Percentiles rank a stretch among this genome's conserved stretches.
phyloP scores from a whole-genome alignment of 768 basidiomycete species.

The Cystofilobasidium ferigula region DNA sequence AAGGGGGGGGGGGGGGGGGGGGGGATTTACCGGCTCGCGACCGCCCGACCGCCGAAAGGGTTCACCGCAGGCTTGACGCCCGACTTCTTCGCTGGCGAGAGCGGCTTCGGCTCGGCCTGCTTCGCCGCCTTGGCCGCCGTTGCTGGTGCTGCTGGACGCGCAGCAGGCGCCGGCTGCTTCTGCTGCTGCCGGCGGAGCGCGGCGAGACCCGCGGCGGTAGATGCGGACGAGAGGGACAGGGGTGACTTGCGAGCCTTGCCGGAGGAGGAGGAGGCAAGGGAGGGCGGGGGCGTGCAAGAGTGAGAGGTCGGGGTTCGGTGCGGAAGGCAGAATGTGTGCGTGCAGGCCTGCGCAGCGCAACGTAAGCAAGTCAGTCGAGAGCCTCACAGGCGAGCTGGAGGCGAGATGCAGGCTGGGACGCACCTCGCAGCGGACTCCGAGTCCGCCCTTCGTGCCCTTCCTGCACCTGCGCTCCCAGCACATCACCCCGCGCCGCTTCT shows the following conservation, averaged over 20 bases:
- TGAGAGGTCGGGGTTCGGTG: not conserved
- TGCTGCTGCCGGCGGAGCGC: not conserved
- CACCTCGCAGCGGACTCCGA: not conserved
- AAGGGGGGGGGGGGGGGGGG: not conserved
- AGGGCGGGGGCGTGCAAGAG: not conserved
- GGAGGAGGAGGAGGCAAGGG: not conserved
- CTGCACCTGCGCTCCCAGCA: not conserved
- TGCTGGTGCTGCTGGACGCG: not conserved
- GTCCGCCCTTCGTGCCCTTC: not conserved
- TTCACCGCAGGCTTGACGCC: not conserved
- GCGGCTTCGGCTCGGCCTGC: not conserved
- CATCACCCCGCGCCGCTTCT: slow-evolving; percentile 46
- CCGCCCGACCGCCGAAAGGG: not conserved
- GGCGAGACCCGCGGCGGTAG: not conserved
- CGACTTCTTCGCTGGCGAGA: not conserved
- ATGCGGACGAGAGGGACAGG: not conserved
- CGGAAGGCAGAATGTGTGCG: not conserved
- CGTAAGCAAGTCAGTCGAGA: not conserved
- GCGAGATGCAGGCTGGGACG: not conserved
- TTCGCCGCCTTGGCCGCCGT: not conserved
- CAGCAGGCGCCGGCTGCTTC: not conserved
- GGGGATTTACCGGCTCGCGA: not conserved
- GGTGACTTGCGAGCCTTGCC: not conserved
- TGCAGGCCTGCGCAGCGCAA: not conserved
- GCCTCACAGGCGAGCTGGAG: no score